Evolutionary conservation across 1,139 yeast species (phyloP).

Genomic region (Barnettozyma hawaiiensis): DNA sequence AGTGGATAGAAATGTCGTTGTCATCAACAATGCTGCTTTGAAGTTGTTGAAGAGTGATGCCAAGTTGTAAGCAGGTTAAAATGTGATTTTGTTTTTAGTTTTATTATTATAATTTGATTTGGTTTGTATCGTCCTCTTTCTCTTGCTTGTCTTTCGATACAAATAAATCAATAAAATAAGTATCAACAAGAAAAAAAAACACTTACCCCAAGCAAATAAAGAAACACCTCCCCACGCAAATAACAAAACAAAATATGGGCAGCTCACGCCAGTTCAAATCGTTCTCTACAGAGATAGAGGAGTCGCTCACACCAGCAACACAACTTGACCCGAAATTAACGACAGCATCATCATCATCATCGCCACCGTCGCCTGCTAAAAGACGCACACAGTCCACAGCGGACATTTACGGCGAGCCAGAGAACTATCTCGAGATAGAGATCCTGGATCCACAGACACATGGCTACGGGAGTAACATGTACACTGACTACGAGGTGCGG

Average conservation of each 20-base stretch:
- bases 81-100: background rate
- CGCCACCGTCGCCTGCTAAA: background rate
- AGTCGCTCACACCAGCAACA: slow-evolving; percentile 14
- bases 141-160: no score
- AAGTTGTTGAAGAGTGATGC: slow-evolving; percentile 38
- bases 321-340: background rate
- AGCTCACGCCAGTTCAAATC: slow-evolving; percentile 18
- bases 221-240: no score
- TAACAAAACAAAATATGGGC: no score
- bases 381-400: slow-evolving; percentile 42
- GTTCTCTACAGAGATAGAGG: slow-evolving; percentile 24
- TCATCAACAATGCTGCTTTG: slow-evolving; percentile 85
- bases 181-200: no score
- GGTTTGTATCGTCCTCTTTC: no score
- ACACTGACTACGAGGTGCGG: slow-evolving; percentile 86
- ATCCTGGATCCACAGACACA: slow-evolving; percentile 77
- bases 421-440: slow-evolving; percentile 88
- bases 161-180: no score
- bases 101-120: background rate
- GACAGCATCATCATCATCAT: background rate
- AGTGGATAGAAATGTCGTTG: slow-evolving; percentile 71
- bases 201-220: no score
- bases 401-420: slow-evolving; percentile 91
- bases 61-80: slow-evolving; percentile 8
- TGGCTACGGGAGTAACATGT: slow-evolving; percentile 61